phyloP scores from a whole-genome alignment of 2,329 filamentous ascomycete species.

The Aureobasidium sp. region DNA sequence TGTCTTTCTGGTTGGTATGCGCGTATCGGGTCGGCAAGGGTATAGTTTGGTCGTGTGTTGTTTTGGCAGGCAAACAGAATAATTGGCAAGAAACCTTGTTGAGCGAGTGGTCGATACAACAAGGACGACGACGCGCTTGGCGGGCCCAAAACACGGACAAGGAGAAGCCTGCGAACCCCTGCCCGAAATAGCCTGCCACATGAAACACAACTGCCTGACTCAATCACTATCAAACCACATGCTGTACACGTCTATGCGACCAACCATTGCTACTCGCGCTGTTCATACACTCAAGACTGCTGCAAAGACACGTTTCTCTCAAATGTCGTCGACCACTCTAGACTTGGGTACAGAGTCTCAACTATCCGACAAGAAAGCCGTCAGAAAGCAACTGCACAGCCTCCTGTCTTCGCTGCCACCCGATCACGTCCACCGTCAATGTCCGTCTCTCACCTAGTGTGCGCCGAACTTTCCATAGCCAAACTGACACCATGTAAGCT shows the following conservation, averaged over 20 bases:
- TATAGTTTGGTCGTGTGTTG: background rate
- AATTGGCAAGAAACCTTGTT: background rate
- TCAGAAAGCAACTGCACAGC: conserved; percentile 64
- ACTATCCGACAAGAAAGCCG: conserved; percentile 56
- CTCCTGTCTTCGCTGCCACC: conserved; percentile 54
- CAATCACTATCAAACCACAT: background rate
- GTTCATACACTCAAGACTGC: background rate
- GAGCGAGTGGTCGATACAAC: background rate
- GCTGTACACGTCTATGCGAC: background rate
- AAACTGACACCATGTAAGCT: conserved; percentile 43
- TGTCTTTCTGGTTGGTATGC: background rate
- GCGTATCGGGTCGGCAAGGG: background rate
- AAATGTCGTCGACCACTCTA: background rate
- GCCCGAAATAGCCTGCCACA: background rate
- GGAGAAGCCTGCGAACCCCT: background rate
- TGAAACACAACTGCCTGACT: background rate
- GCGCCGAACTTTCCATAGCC: background rate
- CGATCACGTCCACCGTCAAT: conserved; percentile 61
- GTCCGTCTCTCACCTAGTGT: conserved; percentile 43
- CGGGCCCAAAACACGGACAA: conserved; percentile 10
- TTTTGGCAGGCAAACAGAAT: background rate
- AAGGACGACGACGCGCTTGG: conserved; percentile 3
- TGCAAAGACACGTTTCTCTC: background rate
- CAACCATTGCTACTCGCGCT: background rate
- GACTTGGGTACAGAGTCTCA: conserved; percentile 16